These are phyloP conservation scores for Phytophthora megakarya DNA, from an alignment of 352 stramenopile genomes.

Conservation along the genomic window DNA sequence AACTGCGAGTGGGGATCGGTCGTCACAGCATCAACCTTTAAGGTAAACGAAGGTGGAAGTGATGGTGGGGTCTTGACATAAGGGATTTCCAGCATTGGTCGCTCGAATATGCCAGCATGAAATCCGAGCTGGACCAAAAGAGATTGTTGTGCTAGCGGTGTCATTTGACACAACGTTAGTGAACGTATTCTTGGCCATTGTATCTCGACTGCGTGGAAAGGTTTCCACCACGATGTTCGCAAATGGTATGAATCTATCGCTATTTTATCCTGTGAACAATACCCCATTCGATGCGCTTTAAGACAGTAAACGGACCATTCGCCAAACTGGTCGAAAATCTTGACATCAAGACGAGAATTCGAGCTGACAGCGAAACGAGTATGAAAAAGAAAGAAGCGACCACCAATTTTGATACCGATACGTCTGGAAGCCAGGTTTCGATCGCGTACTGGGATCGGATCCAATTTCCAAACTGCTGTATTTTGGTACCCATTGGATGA, in stretches of 20 bases:
- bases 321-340: background rate
- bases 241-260: background rate
- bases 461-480: background rate
- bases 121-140: constrained; percentile 40
- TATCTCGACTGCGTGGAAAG: constrained; percentile 15
- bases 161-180: constrained; percentile 1
- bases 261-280: background rate
- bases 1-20: constrained; percentile 2
- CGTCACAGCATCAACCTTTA: constrained; percentile 34
- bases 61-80: background rate
- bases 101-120: constrained; percentile 34
- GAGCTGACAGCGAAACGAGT: constrained; percentile 7
- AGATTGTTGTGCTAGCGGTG: constrained; percentile 21
- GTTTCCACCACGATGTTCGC: constrained; percentile 32
- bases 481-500: background rate
- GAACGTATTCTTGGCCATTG: background rate
- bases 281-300: constrained; percentile 20
- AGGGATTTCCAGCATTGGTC: constrained; percentile 10
- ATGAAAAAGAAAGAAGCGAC: constrained; percentile 43
- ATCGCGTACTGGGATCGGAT: background rate
- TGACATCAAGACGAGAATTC: background rate
- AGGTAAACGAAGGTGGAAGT: background rate
- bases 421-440: constrained; percentile 17
- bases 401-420: constrained; percentile 38
- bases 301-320: constrained; percentile 31